phyloP scores from a whole-genome alignment of 129 eudicot genomes.

The Deinandra increscens region DNA sequence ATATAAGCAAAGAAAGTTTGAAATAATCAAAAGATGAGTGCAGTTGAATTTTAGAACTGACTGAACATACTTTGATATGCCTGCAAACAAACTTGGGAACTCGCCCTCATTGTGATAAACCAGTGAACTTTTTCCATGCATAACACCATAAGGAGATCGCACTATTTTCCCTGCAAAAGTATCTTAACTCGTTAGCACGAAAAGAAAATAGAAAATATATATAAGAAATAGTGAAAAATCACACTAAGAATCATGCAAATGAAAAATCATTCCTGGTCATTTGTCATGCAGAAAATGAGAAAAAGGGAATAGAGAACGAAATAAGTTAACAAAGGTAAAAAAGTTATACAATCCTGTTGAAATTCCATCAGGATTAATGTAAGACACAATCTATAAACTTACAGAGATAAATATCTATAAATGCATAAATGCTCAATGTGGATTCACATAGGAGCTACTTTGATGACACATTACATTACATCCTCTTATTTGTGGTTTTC shows the following conservation, averaged over 20 bases:
- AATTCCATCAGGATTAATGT: not conserved
- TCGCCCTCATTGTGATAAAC: constrained; percentile 85
- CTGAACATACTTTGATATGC: constrained; percentile 72
- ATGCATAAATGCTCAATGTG: too few species aligned
- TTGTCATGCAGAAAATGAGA: not conserved
- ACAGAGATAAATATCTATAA: too few species aligned
- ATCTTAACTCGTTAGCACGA: not conserved
- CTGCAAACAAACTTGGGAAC: constrained; percentile 74
- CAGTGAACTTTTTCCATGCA: constrained; percentile 91
- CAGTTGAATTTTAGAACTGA: not conserved
- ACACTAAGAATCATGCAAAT: not conserved
- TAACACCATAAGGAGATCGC: constrained; percentile 79
- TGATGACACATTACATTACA: too few species aligned
- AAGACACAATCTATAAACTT: too few species aligned
- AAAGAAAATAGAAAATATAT: not conserved
- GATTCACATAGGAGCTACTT: too few species aligned
- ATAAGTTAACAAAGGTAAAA: not conserved
- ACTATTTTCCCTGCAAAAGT: constrained; percentile 66
- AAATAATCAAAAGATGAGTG: not conserved
- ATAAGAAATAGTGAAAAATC: too few species aligned
- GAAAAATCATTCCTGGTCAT: not conserved
- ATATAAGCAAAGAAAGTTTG: not conserved
- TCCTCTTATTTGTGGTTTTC: too few species aligned
- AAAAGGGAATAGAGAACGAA: not conserved
- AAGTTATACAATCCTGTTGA: not conserved